phyloP scores from a whole-genome alignment of 2,329 filamentous ascomycete species.

The Blastomyces silverae region DNA sequence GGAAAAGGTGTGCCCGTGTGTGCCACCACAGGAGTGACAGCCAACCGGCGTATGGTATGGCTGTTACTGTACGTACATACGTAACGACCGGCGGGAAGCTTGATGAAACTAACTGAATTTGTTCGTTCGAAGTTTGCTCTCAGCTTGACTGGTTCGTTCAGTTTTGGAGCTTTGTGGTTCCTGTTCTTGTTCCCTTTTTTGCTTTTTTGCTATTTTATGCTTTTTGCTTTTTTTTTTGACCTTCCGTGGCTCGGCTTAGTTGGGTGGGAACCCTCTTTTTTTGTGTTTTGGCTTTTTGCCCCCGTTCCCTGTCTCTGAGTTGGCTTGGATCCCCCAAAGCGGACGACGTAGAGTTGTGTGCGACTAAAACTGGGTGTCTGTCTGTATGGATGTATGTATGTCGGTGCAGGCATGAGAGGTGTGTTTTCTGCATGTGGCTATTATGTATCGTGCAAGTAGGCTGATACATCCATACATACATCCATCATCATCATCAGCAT shows the following conservation, averaged over 20 bases:
- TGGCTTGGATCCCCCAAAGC: constrained; percentile 9
- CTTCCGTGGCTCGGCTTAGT: constrained; percentile 6
- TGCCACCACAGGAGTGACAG: constrained; percentile 10
- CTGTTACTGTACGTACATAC: not conserved
- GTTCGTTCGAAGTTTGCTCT: not conserved
- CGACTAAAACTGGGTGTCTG: not conserved
- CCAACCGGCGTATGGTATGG: not conserved
- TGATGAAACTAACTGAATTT: constrained; percentile 2
- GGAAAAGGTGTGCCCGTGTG: constrained; percentile 19
- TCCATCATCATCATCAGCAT: not conserved
- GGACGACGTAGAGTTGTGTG: constrained; percentile 1
- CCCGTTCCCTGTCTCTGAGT: constrained; percentile 5
- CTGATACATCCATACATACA: not conserved
- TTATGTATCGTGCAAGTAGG: not conserved
- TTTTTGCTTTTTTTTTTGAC: not conserved
- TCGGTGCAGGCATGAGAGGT: not conserved
- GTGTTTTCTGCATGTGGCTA: constrained; percentile 9
- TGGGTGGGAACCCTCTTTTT: constrained; percentile 5
- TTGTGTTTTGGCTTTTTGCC: not conserved
- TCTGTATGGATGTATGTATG: no score
- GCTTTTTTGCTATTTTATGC: not conserved
- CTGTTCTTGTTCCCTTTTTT: not conserved
- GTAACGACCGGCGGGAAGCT: no score
- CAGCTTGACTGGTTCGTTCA: not conserved
- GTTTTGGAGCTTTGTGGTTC: not conserved